Percentiles rank a stretch among this genome's conserved stretches.
These are phyloP conservation scores for Ehretia macrophylla DNA, from an alignment of 257 asterid genomes.

Conservation along the genomic window DNA sequence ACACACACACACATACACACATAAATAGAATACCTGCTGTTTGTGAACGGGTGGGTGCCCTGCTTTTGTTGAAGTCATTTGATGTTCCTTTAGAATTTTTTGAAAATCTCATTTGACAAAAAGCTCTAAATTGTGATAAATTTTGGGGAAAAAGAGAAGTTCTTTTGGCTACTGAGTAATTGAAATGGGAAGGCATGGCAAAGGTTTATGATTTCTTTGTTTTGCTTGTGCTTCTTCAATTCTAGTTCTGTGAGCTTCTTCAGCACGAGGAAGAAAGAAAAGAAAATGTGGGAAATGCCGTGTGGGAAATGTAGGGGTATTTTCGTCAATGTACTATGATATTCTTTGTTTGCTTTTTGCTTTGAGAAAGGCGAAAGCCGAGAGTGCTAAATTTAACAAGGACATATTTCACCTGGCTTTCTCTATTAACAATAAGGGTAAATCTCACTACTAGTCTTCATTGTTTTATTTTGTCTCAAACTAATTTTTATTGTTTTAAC, in stretches of 20 bases:
- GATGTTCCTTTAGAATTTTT: constrained; percentile 15
- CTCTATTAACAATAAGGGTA: no score
- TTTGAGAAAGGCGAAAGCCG: no score
- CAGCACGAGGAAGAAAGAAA: not conserved
- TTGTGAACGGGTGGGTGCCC: constrained; percentile 18
- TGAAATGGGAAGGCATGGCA: constrained; percentile 13
- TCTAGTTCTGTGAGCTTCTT: not conserved
- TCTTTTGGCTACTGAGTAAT: not conserved
- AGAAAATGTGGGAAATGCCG: no score
- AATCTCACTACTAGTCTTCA: no score
- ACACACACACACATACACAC: not conserved
- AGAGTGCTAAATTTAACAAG: no score
- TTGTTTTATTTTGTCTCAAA: no score
- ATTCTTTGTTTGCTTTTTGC: no score
- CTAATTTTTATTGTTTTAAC: no score
- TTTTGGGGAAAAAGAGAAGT: constrained; percentile 1
- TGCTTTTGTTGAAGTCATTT: constrained; percentile 12
- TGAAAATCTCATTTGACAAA: constrained; percentile 19
- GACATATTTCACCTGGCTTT: no score
- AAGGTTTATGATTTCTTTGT: not conserved
- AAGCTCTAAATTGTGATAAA: constrained; percentile 18
- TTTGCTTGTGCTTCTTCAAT: not conserved
- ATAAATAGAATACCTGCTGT: constrained; percentile 30
- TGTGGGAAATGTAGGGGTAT: not conserved
- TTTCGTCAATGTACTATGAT: no score